phyloP scores from a whole-genome alignment of 2,329 filamentous ascomycete genomes.

The Colletotrichum sp. region DNA sequence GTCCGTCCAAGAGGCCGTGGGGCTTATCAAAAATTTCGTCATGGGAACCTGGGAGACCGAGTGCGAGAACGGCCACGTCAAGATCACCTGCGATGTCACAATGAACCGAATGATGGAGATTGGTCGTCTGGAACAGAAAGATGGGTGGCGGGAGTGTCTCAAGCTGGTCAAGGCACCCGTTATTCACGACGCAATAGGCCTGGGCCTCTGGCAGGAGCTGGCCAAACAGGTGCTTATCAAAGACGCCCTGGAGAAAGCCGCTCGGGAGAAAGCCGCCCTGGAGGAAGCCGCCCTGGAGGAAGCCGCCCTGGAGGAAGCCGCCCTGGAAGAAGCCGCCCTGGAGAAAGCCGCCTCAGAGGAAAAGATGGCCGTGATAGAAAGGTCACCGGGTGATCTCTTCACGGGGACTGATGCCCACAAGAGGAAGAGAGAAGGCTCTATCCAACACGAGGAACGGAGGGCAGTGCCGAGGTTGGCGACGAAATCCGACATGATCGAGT shows the following conservation, averaged over 20 bases:
- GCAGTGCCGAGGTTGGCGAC: not conserved
- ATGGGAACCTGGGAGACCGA: not conserved
- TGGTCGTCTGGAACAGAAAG: not conserved
- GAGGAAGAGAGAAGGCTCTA: no score
- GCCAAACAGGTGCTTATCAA: not conserved
- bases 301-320: no score
- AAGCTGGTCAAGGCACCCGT: slow-evolving; percentile 11
- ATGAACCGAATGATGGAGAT: not conserved
- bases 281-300: no score
- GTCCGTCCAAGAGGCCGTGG: not conserved
- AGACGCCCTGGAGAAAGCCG: not conserved
- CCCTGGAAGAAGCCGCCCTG: no score
- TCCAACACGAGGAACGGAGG: not conserved
- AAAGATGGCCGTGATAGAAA: not conserved
- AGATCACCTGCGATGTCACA: slow-evolving; percentile 10
- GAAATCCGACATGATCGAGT: not conserved
- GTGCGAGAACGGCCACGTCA: not conserved
- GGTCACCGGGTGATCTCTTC: not conserved
- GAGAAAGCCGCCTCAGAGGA: not conserved
- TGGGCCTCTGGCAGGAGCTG: not conserved
- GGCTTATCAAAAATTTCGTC: not conserved
- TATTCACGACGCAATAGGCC: slow-evolving; percentile 10
- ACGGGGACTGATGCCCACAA: not conserved
- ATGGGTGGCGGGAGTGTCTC: not conserved
- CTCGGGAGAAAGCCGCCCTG: not conserved